Evolutionary conservation across 2,329 filamentous ascomycete genomes (phyloP).

Genomic region (Xylariomycetidae sp.): DNA sequence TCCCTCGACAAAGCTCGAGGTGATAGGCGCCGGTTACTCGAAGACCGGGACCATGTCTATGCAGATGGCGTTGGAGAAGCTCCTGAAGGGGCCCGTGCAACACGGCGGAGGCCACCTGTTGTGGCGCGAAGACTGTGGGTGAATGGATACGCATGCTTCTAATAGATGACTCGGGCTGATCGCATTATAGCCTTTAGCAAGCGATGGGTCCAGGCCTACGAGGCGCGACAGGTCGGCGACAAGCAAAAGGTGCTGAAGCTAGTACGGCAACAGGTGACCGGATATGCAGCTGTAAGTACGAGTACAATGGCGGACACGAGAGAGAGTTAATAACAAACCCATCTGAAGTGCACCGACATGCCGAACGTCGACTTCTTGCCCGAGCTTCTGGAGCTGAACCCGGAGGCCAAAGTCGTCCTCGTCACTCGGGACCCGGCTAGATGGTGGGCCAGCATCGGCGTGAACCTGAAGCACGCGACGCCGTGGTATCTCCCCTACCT

Average conservation of each 20-base stretch:
- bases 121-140: conserved; percentile 29
- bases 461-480: conserved; percentile 4
- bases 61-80: conserved; percentile 39
- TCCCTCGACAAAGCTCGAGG: conserved; percentile 28
- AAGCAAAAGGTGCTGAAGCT: conserved; percentile 16
- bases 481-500: conserved; percentile 10
- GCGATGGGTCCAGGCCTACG: conserved; percentile 20
- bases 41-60: conserved; percentile 48
- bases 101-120: conserved; percentile 41
- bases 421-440: conserved; percentile 13
- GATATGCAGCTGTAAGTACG: conserved; percentile 15
- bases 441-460: conserved; percentile 17
- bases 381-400: conserved; percentile 18
- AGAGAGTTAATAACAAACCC: too few relatives aligned
- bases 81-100: conserved; percentile 43
- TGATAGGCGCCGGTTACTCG: conserved; percentile 38
- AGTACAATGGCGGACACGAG: too few relatives aligned
- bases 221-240: conserved; percentile 16
- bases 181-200: conserved; percentile 8
- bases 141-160: background rate
- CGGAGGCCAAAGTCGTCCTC: conserved; percentile 17
- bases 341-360: too few relatives aligned
- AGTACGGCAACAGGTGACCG: conserved; percentile 14
- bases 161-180: background rate
- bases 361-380: conserved; percentile 16